phyloP scores from a whole-genome alignment of 73 alveolate species.

The Tetrahymena thermophila region DNA sequence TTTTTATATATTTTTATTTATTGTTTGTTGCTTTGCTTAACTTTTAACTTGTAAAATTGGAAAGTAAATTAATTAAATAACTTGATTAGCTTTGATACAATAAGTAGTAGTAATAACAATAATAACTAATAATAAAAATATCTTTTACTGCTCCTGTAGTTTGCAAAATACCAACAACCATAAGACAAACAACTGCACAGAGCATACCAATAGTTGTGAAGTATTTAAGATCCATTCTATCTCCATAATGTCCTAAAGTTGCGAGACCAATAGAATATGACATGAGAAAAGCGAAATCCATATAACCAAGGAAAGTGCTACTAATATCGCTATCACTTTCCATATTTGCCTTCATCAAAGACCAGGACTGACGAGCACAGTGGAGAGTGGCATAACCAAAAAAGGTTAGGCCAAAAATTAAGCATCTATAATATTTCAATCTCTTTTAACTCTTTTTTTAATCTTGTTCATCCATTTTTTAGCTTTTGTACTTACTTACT shows the following conservation, averaged over 20 bases:
- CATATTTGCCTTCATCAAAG: constrained; percentile 2
- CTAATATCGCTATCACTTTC: not conserved
- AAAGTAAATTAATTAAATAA: not conserved
- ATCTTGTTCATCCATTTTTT: not conserved
- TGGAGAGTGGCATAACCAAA: constrained; percentile 23
- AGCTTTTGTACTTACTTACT: not conserved
- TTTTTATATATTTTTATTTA: not conserved
- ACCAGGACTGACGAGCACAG: constrained; percentile 16
- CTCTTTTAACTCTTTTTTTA: not conserved
- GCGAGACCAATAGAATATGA: constrained; percentile 27
- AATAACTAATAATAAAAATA: not conserved
- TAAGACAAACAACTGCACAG: constrained; percentile 2
- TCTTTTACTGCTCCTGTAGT: constrained; percentile 5
- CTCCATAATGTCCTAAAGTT: constrained; percentile 13
- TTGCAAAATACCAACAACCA: not conserved
- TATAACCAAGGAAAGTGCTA: not conserved
- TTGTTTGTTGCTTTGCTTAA: not conserved
- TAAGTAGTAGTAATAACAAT: not conserved
- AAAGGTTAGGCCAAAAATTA: constrained; percentile 11
- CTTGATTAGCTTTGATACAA: not conserved
- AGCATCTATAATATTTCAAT: not conserved
- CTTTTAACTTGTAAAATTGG: not conserved
- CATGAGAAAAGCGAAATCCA: constrained; percentile 21
- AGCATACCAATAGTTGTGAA: constrained; percentile 10
- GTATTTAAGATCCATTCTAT: constrained; percentile 10